Evolutionary conservation across 2,329 filamentous ascomycete species (phyloP), one percentile per base, ranked within the genome.

Genomic region (Phaeophleospora eucalypticola): DNA sequence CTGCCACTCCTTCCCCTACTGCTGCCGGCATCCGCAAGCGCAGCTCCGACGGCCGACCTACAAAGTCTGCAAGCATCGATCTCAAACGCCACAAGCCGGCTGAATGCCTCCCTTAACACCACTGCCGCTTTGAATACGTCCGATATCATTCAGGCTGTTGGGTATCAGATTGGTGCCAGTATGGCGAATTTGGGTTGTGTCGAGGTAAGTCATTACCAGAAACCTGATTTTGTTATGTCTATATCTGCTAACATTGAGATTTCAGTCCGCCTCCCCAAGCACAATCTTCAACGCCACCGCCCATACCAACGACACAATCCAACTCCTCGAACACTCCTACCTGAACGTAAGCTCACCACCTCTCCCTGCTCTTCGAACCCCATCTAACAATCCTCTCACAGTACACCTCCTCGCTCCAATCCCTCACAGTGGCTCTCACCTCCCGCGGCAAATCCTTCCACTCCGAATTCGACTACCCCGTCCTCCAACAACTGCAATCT

Each of bases 391-490:
- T 27, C 41, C n/a, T 10, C 19, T 14, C 9, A 45, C 42, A 45
- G 43, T 45, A 45, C 43, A 35, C 15, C 35, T 12, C 16, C 36
- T 38, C 27, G 36, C 43, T 45, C 3, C 32, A 16, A 21, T 15
- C 19, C 35, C 43, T 45, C 35, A 39, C 43, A n/a, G 17, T 14
- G 16, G 43, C 43, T 16, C 34, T 45, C 43, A 40, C n/a, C 20
- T 18, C 43, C 12, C 62, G 65, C 16, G 65, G 66, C 29, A 61
- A 58, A 3, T 42, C 60, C 42, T 67, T 63, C 56, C 67, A 69
- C 50, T 56, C 58, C 15, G 67, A 69, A 48, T 57, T 65, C 58
- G 67, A 68, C 52, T 37, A 45, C 1, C 64, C 66, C 1, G 58
- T 69, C 43, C 58, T 50, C 24, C 50, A 56, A 15, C 59, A 61